Conservation (phyloP, 2,329 filamentous ascomycete genomes). For the Arthrobotrys conoides region DNA sequence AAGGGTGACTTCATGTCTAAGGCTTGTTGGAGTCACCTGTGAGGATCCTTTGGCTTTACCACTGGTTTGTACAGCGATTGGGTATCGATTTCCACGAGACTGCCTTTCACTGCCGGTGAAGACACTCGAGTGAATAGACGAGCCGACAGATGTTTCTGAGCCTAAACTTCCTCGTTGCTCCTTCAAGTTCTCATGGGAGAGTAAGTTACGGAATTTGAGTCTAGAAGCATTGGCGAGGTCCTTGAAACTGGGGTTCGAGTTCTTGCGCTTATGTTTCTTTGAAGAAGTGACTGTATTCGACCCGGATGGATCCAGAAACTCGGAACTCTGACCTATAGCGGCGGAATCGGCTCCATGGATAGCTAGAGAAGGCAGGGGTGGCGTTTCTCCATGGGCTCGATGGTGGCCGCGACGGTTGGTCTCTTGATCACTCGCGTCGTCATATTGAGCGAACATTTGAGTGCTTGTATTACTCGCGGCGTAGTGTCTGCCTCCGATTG, state of each 20-base stretch:
- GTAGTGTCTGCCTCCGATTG: constrained; percentile 43
- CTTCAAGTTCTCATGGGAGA: constrained; percentile 54
- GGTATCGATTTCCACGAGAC: constrained; percentile 54
- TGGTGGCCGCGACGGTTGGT: constrained; percentile 46
- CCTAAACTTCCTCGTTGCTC: constrained; percentile 49
- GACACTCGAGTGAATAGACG: constrained; percentile 56
- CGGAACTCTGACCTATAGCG: constrained; percentile 12
- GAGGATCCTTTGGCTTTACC: constrained; percentile 34
- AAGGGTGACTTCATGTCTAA: constrained; percentile 38
- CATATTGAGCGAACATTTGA: constrained; percentile 56
- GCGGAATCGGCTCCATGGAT: constrained; percentile 8
- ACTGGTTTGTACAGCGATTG: constrained; percentile 43
- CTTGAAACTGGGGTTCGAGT: constrained; percentile 59
- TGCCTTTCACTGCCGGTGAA: constrained; percentile 52
- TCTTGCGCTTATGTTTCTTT: constrained; percentile 56
- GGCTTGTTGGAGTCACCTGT: constrained; percentile 37
- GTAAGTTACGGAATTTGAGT: constrained; percentile 53
- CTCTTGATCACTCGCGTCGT: constrained; percentile 42
- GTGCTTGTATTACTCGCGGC: constrained; percentile 50
- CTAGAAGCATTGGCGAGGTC: constrained; percentile 49
- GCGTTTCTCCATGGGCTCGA: constrained; percentile 54
- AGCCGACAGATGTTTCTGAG: constrained; percentile 54
- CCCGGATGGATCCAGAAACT: constrained; percentile 9
- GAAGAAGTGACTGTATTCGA: neutral
- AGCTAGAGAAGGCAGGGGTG: constrained; percentile 49